Evolutionary conservation across 1,284 basidiomycete genomes (phyloP).

Genomic region (Apiotrichum veenhuisii): DNA sequence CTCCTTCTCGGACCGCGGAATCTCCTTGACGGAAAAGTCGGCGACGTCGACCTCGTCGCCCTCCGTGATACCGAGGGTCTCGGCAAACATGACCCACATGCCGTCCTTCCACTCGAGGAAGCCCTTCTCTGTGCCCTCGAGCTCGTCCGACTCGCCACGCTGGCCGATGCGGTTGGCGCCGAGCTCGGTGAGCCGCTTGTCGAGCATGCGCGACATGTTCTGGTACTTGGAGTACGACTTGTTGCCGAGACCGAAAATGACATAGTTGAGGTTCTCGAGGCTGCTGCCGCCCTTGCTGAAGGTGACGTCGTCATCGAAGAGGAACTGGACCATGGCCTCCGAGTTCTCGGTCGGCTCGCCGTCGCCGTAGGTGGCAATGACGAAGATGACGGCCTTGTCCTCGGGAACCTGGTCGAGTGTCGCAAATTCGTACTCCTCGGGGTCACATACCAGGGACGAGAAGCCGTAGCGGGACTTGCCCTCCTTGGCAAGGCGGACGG

Average conservation of each 20-base stretch:
- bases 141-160: slow-evolving; percentile 93
- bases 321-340: slow-evolving; percentile 84
- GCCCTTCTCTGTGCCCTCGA: slow-evolving; percentile 99
- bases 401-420: slow-evolving; percentile 86
- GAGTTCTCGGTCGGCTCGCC: slow-evolving; percentile 98
- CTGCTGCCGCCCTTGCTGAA: slow-evolving; percentile 66
- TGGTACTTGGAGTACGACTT: slow-evolving; percentile 96
- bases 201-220: slow-evolving; percentile 75
- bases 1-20: slow-evolving; percentile 72
- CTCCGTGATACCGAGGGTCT: slow-evolving; percentile 81
- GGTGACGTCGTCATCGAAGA: slow-evolving; percentile 77
- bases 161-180: slow-evolving; percentile 83
- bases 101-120: slow-evolving; percentile 99
- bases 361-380: slow-evolving; percentile 97
- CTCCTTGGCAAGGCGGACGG: slow-evolving; percentile 86
- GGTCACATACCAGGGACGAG: slow-evolving; percentile 87
- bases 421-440: slow-evolving; percentile 95
- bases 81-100: slow-evolving; percentile 87
- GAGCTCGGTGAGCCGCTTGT: slow-evolving; percentile 68
- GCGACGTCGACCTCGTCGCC: slow-evolving; percentile 89
- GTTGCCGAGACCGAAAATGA: slow-evolving; percentile 92
- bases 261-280: slow-evolving; percentile 85
- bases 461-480: slow-evolving; percentile 89
- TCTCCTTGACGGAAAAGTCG: slow-evolving; percentile 88
- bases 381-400: slow-evolving; percentile 75